phyloP scores from a whole-genome alignment of 2,329 filamentous ascomycete genomes.

The Calonectria fujianensis region DNA sequence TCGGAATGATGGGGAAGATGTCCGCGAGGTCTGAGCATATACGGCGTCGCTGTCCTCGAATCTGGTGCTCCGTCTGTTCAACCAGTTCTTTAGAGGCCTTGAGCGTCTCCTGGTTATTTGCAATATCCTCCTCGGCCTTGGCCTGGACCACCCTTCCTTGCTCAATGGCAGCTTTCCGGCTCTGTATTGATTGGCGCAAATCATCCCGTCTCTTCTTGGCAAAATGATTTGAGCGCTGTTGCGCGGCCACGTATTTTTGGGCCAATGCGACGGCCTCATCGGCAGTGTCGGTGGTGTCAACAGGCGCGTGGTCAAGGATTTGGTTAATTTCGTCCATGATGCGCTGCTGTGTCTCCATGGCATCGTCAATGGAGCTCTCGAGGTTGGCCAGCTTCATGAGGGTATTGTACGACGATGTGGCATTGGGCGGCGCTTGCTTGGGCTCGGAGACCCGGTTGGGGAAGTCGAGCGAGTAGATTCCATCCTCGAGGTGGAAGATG shows the following conservation, averaged over 20 bases:
- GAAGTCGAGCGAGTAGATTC: slow-evolving; percentile 88
- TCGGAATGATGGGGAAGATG: slow-evolving; percentile 88
- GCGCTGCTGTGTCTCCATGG: slow-evolving; percentile 83
- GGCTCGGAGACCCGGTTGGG: slow-evolving; percentile 70
- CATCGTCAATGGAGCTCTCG: slow-evolving; percentile 93
- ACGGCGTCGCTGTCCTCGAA: slow-evolving; percentile 90
- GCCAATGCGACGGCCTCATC: slow-evolving; percentile 69
- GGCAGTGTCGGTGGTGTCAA: slow-evolving; percentile 68
- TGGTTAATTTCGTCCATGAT: slow-evolving; percentile 87
- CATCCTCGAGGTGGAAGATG: slow-evolving; percentile 89
- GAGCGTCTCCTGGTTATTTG: slow-evolving; percentile 76
- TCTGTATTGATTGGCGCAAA: slow-evolving; percentile 78
- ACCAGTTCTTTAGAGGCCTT: slow-evolving; percentile 73
- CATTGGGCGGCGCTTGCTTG: slow-evolving; percentile 70
- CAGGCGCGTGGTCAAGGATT: slow-evolving; percentile 66
- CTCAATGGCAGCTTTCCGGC: slow-evolving; percentile 80
- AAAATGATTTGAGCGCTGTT: slow-evolving; percentile 79
- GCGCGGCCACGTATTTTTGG: slow-evolving; percentile 74
- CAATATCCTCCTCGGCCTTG: slow-evolving; percentile 76
- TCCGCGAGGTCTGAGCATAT: slow-evolving; percentile 88
- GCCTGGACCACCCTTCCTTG: slow-evolving; percentile 77
- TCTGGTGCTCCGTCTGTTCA: slow-evolving; percentile 76
- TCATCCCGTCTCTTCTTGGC: slow-evolving; percentile 79
- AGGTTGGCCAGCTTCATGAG: slow-evolving; percentile 92
- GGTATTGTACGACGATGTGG: slow-evolving; percentile 89